A percentile compares a stretch with the other conserved stretches of the same genome.
Evolutionary conservation across 257 asterid species (phyloP).

Genomic region (Agastache rugosa): DNA sequence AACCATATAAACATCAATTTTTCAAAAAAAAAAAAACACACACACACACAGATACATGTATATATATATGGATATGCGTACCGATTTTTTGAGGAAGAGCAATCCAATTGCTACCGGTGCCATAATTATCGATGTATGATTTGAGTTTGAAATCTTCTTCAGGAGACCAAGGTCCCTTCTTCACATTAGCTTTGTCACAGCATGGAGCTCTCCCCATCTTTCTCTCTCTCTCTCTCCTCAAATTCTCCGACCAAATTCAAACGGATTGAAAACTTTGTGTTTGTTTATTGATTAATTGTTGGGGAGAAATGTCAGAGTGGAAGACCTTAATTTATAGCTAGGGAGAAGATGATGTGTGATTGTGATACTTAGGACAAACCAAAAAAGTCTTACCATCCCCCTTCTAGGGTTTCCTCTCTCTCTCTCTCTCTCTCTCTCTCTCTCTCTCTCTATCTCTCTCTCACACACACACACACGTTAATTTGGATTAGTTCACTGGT

Average conservation of each 20-base stretch:
- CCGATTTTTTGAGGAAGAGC: slow-evolving; percentile 94
- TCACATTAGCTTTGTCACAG: slow-evolving; percentile 91
- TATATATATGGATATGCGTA: slow-evolving; percentile 2
- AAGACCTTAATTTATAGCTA: slow-evolving; percentile 74
- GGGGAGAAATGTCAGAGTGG: slow-evolving; percentile 50
- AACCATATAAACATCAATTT: background rate
- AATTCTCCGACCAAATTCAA: slow-evolving; percentile 19
- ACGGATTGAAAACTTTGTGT: background rate
- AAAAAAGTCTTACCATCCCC: slow-evolving; percentile 54
- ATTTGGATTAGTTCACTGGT: slow-evolving; percentile 66
- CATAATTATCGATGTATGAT: slow-evolving; percentile 65
- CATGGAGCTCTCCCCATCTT: slow-evolving; percentile 96
- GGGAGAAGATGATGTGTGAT: slow-evolving; percentile 58
- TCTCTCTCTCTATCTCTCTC: slow-evolving; percentile 17
- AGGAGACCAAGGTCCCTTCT: slow-evolving; percentile 94
- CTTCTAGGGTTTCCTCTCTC: slow-evolving; percentile 47
- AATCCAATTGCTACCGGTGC: slow-evolving; percentile 91
- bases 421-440: slow-evolving; percentile 25
- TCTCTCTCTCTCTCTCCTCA: background rate
- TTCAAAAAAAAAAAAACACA: background rate
- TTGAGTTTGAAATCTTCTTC: slow-evolving; percentile 93
- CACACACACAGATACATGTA: background rate
- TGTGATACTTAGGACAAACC: slow-evolving; percentile 51
- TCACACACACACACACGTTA: background rate
- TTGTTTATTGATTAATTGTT: slow-evolving; percentile 30